A percentile compares a stretch with the other conserved stretches of the same genome.
Evolutionary conservation across 2,329 filamentous ascomycete genomes (phyloP).

Genomic region (Aureobasidium uvarum): DNA sequence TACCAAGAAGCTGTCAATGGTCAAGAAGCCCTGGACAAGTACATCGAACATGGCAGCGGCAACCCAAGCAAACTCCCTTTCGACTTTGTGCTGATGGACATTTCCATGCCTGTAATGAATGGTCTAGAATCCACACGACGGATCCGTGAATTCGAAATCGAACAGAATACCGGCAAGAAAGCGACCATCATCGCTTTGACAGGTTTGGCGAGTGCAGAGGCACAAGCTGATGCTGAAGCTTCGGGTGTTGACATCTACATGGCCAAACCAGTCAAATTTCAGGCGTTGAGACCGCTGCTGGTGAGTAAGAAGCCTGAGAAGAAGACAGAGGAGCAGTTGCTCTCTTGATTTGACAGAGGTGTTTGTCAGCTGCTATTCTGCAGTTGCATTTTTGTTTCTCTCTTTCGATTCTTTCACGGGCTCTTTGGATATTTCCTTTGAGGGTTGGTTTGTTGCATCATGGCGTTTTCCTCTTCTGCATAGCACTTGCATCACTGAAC

Average conservation of each 20-base stretch:
- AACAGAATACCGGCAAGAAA: background rate
- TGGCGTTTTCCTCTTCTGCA: background rate
- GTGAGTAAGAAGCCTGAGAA: conserved; percentile 5
- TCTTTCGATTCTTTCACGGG: background rate
- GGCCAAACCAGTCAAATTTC: conserved; percentile 39
- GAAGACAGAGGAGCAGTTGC: background rate
- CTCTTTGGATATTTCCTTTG: background rate
- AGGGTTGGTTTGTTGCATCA: background rate
- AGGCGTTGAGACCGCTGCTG: conserved; percentile 32
- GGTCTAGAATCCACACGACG: conserved; percentile 28
- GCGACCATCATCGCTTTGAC: conserved; percentile 34
- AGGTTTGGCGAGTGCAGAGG: conserved; percentile 34
- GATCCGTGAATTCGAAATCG: conserved; percentile 28
- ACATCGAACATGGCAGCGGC: conserved; percentile 33
- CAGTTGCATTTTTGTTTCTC: background rate
- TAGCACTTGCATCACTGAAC: background rate
- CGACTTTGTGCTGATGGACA: conserved; percentile 30
- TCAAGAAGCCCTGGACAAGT: conserved; percentile 46
- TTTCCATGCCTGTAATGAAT: conserved; percentile 34
- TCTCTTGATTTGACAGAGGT: background rate
- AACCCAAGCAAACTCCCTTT: conserved; percentile 30
- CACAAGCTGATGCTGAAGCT: conserved; percentile 33
- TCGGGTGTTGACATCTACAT: conserved; percentile 37
- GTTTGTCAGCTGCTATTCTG: background rate
- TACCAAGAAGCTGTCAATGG: conserved; percentile 44